Evolutionary conservation across 2,329 filamentous ascomycete species (phyloP), one percentile per base, ranked within the genome.

Genomic region (Teratosphaeria pseudoeucalypti): DNA sequence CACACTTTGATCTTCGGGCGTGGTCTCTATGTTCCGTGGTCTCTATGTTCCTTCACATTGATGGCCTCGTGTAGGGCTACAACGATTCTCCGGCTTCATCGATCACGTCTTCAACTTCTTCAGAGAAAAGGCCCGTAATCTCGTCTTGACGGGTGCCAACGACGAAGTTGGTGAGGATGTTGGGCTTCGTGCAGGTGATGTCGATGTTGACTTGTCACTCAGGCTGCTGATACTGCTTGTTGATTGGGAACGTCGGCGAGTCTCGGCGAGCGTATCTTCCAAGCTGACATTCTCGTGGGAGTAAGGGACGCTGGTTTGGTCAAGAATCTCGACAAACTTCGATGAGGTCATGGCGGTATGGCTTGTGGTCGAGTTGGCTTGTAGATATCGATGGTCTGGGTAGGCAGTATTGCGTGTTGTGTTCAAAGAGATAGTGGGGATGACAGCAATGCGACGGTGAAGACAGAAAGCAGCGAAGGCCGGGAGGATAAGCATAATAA

Each of bases 251-350:
- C 58, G 54, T 32, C 34, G 64, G 34, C 69, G 62, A 4, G 65
- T 69, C 57, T 72, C 72, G 6, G 65, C 67, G 6, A 74, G 65
- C 7, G 71, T 67, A 55, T 72, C 70, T 58, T 72, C 70, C 9
- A 74, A 64, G 58, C 64, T 71, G 60, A 73, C 71, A 61, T 71
- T 72, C 59, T 64, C 65, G n/a, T 68, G 67, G 14, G 68, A 70
- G 61, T 66, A 70, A 32, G 68, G 69, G 3, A 65, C 60, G 34
- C 65, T 55, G 29, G 61, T 61, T 37, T 61, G 65, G 64, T 74
- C 72, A 58, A 74, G 65, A 34, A 71, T 67, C 58, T 74, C 72
- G 57, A 70, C 67, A 57, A 74, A 74, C 59, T 73, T 74, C 2
- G 43, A 49, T n/a, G 19, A 49, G 19, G 43, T 49, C 43, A 49